phyloP scores from a whole-genome alignment of 371 early-diverging fungal species.

The Syncephalastrum monosporum region DNA sequence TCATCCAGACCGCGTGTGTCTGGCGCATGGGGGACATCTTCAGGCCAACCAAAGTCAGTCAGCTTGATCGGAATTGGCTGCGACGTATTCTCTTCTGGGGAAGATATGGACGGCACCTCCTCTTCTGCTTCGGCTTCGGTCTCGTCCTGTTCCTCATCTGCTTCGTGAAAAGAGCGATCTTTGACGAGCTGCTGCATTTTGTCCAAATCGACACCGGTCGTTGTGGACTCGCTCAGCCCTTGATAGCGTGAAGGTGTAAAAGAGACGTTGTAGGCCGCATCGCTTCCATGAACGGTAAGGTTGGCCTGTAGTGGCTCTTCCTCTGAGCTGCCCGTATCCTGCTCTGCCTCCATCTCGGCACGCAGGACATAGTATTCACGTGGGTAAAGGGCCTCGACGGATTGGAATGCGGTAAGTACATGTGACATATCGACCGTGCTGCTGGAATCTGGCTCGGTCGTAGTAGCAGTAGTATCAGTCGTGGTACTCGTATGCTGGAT shows the following conservation, averaged over 20 bases:
- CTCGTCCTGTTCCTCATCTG: conserved; percentile 9
- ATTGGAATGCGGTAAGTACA: conserved; percentile 46
- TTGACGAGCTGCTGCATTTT: conserved; percentile 13
- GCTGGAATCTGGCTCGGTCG: too few relatives aligned
- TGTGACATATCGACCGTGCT: neutral
- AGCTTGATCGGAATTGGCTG: too few relatives aligned
- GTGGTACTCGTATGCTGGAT: neutral
- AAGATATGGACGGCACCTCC: too few relatives aligned
- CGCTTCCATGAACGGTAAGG: too few relatives aligned
- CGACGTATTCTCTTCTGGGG: too few relatives aligned
- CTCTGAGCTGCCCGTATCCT: neutral
- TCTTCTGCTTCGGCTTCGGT: too few relatives aligned
- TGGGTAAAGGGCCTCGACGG: conserved; percentile 45
- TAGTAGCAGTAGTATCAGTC: too few relatives aligned
- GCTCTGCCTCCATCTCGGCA: neutral
- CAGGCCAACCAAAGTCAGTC: too few relatives aligned
- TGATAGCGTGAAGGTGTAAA: conserved; percentile 25
- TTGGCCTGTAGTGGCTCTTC: too few relatives aligned
- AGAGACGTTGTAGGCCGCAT: conserved; percentile 14
- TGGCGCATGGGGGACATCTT: too few relatives aligned
- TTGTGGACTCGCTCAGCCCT: neutral
- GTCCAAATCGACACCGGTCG: conserved; percentile 17
- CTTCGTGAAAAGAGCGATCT: conserved; percentile 13
- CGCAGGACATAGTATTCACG: conserved; percentile 15
- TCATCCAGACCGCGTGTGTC: too few relatives aligned